Evolutionary conservation across 2,329 filamentous ascomycete species (phyloP), one percentile per base, ranked within the genome.

Genomic region (Corinectria fuckeliana): DNA sequence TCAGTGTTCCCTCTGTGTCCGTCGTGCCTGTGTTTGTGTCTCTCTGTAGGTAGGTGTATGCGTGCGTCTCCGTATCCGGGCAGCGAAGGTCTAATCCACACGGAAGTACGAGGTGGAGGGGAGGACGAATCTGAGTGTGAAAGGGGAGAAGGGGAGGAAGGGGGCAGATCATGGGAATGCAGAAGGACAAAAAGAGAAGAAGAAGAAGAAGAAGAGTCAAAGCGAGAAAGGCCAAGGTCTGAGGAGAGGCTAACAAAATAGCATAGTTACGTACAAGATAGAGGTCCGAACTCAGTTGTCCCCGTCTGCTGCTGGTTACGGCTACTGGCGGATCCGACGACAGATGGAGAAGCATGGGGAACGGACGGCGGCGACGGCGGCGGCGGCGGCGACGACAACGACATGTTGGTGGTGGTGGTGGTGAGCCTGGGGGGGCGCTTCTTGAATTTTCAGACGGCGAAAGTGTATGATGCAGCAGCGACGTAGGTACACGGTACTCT

Each of bases 271-370:
- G 45, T 48, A 48, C 48, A 32, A 51, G 48, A 42, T 48, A 41
- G 25, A 51, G 48, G 23, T 26, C 30, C 41, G 42, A 42, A 44
- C 45, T 56, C 52, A 56, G 57, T 36, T 11, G 32, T 42, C 39
- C 39, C 52, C 47, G 26, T 48, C 30, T 32, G 39, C 30, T 32
- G 39, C 36, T 56, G 57, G 52, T 42, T 47, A 20, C 26, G 30
- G 34, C 48, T 41, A 50, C 47, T 48, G 57, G 48, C 57, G 52
- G 51, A 56, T 47, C 51, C 57, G 57, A 51, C 39, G 47, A 39
- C 56, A 54, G 45, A 59, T 59, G 56, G 56, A 59, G 50, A 39
- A 32, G 50, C 50, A 23, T 45, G 23, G 45, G 30, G 14, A 45
- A 59, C 55, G 36, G 56, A 18, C 51, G 51, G 41, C 41, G 49